Evolutionary conservation across 2,329 filamentous ascomycete species (phyloP).

Genomic region (Phialophora expanda): DNA sequence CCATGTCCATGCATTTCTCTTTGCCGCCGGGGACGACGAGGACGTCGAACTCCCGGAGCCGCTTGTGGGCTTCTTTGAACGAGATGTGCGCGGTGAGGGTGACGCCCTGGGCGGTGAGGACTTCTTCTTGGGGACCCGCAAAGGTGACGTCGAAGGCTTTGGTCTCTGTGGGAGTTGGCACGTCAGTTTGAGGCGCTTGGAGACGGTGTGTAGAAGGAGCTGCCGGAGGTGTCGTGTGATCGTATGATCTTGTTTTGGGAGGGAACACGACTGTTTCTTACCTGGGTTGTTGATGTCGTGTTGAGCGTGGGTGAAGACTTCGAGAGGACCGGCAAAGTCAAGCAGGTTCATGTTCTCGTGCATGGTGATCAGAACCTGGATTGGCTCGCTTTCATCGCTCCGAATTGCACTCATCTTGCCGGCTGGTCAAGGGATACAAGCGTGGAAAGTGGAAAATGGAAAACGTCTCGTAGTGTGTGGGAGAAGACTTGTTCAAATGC

Average conservation of each 20-base stretch:
- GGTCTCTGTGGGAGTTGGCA: conserved; percentile 47
- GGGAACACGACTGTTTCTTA: conserved; percentile 40
- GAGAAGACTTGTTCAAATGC: not conserved
- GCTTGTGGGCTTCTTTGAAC: conserved; percentile 77
- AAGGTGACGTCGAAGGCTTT: conserved; percentile 62
- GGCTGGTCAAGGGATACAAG: conserved; percentile 20
- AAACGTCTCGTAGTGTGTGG: not conserved
- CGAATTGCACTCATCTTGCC: conserved; percentile 57
- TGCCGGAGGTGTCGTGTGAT: conserved; percentile 19
- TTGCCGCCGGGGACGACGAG: conserved; percentile 78
- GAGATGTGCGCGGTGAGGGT: conserved; percentile 75
- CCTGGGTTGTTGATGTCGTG: conserved; percentile 61
- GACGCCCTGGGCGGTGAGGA: conserved; percentile 66
- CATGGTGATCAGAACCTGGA: conserved; percentile 66
- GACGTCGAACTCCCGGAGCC: conserved; percentile 76
- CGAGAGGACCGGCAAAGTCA: conserved; percentile 63
- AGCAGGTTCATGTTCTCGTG: conserved; percentile 62
- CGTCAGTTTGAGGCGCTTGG: conserved; percentile 33
- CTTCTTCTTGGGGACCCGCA: conserved; percentile 53
- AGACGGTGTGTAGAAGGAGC: conserved; percentile 44
- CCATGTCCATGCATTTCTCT: conserved; percentile 56
- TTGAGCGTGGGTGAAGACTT: conserved; percentile 61
- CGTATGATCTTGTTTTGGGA: conserved; percentile 28
- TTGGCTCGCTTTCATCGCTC: conserved; percentile 49
- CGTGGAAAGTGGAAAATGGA: conserved; percentile 5